Percentiles rank a stretch among this genome's conserved stretches.
These are phyloP conservation scores for Persicaria maculosa DNA, from an alignment of 148 eudicot species.

Conservation along the genomic window DNA sequence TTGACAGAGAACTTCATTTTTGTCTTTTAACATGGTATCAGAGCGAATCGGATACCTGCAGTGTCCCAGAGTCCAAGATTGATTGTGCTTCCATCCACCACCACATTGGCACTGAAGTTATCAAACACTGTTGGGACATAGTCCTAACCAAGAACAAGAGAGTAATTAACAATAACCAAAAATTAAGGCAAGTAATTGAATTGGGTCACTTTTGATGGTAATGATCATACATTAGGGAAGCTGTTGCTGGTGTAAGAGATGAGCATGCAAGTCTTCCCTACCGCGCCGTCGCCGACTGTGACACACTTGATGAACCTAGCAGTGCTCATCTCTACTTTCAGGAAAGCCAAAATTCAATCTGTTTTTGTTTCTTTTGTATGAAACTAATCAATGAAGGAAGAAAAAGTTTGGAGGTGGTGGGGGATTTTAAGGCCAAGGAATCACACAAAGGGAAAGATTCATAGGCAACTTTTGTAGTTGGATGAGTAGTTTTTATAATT, in stretches of 20 bases:
- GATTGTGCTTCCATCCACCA: conserved; percentile 16
- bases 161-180: too few species aligned
- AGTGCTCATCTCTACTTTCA: conserved; percentile 27
- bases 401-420: not conserved
- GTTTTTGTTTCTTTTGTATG: not conserved
- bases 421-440: not conserved
- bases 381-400: too few species aligned
- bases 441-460: not conserved
- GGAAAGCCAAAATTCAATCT: conserved; percentile 2
- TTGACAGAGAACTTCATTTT: too few species aligned
- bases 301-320: conserved; percentile 37
- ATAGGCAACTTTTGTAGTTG: not conserved
- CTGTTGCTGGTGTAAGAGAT: conserved; percentile 42
- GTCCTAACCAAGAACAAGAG: not conserved
- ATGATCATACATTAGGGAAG: conserved; percentile 32
- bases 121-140: conserved; percentile 18
- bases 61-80: conserved; percentile 18
- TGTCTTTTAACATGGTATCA: too few species aligned
- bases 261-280: conserved; percentile 31
- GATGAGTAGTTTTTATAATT: not conserved
- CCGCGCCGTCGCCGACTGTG: conserved; percentile 32
- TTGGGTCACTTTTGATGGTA: too few species aligned
- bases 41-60: not conserved
- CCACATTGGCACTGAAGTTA: conserved; percentile 19
- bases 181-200: too few species aligned